Base-by-base conservation (phyloP, 768 basidiomycete species). In the Russula abietina region DNA sequence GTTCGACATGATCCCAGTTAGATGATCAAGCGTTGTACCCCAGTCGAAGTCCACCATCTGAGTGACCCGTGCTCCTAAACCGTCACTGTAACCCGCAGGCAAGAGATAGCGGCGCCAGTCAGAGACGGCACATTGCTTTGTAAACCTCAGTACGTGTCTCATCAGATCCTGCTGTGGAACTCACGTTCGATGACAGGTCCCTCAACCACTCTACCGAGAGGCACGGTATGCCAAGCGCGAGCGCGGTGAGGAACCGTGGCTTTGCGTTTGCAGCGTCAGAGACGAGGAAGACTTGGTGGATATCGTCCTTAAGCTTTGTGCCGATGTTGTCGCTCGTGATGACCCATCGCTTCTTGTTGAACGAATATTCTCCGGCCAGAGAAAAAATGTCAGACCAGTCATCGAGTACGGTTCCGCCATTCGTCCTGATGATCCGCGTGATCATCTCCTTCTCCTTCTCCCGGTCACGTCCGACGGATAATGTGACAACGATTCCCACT, bases 201-300 rank as follows among this genome's bases (percentile, higher is more conserved):
- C 76, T 65, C 33, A 88, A 70, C 82, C 86, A 93, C 12, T 78
- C 74, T 6, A 79, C 71, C 1, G 79, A 80, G 28, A 97, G 69
- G 67, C 91, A 93, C 4, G 94, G 94, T 56, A 97, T 85, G 12
- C 93, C 93, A 45, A 93, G 76, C 0, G 90, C 92, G 38, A 98
- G 80, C 7, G 92, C 89, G 3, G 87, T 79, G 57, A 96, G 76
- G 69, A 82, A 93, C 73, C 94, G 95, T 11, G 87, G 82, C 67
- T 90, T 93, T 60, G 83, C 81, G 66, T 79, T 83, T 10, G 79
- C 71, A 16, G 84, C 81, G 65, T 90, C 85, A 0, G 89, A 82
- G 17, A 91, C 64, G 45, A 91, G 76, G 72, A 90, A 89, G 26
- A 88, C 77, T 16, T 81, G 79, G 17, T 81, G 71, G 41, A 83